phyloP scores from a whole-genome alignment of 441 rosid genomes.

The Adansonia gregorii region DNA sequence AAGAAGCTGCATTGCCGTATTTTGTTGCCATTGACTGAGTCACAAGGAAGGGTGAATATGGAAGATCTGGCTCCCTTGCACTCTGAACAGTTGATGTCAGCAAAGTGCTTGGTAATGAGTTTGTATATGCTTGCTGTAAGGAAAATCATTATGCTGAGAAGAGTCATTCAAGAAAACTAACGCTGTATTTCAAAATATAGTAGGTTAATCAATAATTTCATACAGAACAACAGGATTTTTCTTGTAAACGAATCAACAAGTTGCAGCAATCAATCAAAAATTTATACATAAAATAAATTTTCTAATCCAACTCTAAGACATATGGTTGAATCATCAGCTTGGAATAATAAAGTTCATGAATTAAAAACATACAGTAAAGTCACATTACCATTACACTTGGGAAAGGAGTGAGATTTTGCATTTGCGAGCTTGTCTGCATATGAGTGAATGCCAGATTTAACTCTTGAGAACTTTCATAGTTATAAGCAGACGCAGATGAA shows the following conservation, averaged over 20 bases:
- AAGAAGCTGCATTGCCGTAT: constrained; percentile 63
- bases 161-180: constrained; percentile 28
- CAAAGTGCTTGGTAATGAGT: constrained; percentile 71
- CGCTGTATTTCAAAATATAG: not conserved
- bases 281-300: not conserved
- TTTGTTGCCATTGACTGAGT: constrained; percentile 71
- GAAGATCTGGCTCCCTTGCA: constrained; percentile 78
- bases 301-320: constrained; percentile 9
- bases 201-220: not conserved
- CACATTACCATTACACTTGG: constrained; percentile 78
- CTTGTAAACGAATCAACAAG: not conserved
- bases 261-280: not conserved
- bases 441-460: constrained; percentile 61
- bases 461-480: constrained; percentile 69
- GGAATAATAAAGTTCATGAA: not conserved
- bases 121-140: constrained; percentile 66
- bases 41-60: constrained; percentile 79
- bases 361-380: constrained; percentile 16
- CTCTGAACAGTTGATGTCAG: constrained; percentile 72
- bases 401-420: constrained; percentile 74
- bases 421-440: constrained; percentile 66
- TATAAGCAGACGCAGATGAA: constrained; percentile 65
- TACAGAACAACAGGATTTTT: not conserved
- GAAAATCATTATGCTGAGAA: constrained; percentile 18
- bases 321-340: constrained; percentile 10